Evolutionary conservation across 306 rosid species (phyloP).

Genomic region (Cucurbita pepo): DNA sequence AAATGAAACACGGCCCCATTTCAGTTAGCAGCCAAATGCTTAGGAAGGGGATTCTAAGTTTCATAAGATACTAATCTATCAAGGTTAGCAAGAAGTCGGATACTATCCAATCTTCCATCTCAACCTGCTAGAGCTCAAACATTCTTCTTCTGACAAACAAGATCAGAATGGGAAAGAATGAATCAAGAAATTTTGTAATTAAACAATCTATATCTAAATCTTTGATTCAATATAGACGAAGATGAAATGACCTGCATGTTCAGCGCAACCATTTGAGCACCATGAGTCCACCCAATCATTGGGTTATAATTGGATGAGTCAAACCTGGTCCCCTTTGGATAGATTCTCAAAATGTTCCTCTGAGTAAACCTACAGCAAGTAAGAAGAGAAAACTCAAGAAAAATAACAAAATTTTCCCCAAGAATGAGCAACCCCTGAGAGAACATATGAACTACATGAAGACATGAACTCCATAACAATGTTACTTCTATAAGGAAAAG

Average conservation of each 20-base stretch:
- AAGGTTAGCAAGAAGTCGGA: background rate
- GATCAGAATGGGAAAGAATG: background rate
- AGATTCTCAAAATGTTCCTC: slow-evolving; percentile 78
- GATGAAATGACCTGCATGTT: slow-evolving; percentile 73
- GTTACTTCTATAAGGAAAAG: background rate
- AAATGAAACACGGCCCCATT: background rate
- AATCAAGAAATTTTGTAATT: background rate
- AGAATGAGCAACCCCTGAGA: background rate
- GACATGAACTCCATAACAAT: background rate
- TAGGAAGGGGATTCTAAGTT: background rate
- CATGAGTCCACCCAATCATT: slow-evolving; percentile 89
- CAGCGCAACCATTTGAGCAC: slow-evolving; percentile 99
- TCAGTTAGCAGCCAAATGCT: background rate
- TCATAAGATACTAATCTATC: background rate
- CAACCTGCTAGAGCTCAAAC: background rate
- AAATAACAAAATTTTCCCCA: background rate
- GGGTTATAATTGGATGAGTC: slow-evolving; percentile 98
- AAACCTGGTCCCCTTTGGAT: slow-evolving; percentile 84
- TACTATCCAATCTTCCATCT: background rate
- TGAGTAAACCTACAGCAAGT: slow-evolving; percentile 65
- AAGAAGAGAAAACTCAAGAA: background rate
- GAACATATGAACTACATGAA: background rate
- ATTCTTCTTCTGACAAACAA: background rate
- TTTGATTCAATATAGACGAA: background rate
- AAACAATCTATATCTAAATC: background rate